Base-by-base conservation (phyloP, 1,284 basidiomycete species). In the Lentinula novae-zelandiae region DNA sequence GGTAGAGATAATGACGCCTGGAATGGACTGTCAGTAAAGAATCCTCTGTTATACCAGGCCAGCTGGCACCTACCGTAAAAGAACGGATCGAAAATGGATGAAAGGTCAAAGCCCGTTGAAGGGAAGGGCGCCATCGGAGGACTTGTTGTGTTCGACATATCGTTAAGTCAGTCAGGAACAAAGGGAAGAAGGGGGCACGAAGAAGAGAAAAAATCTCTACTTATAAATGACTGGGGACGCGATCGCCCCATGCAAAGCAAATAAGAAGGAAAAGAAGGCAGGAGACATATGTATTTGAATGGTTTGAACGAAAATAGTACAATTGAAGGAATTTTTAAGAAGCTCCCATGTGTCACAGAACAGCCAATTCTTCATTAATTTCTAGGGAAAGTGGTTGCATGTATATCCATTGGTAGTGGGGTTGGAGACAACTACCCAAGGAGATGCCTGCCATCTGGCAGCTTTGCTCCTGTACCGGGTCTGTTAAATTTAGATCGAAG, bases 1-100 rank as follows among this genome's bases (percentile, higher is more conserved):
- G 6, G 38, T 12, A 42, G 58, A 60, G n/a, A 60, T n/a, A 15
- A 60, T 53, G 8, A 44, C 50, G 10, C 58, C 58, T 60, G 5
- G 10, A 22, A 17, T 7, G 17, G 9, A 22, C 17, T 46, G 39
- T 52, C 12, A 9, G 9, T 9, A 0, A 15, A 39, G 9, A 10
- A 5, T n/a, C 15, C n/a, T 17, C 13, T 42, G 15, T 6, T 6
- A 13, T 36, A 33, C 36, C n/a, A 17, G 12, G 13, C 4, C 22
- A 44, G 13, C 15, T 34, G 7, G 7, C 20, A 53, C 57, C 9
- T 38, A 60, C 58, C 58, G 38, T 60, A 60, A 27, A 60, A 60
- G 42, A 60, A 53, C 1, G 50, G 9, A 48, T 60, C 58, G 13
- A 60, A 53, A 27, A n/a, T 36, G 12, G 38, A 27, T 9, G 58